phyloP scores from a whole-genome alignment of 179 eudicot species.

The Monotropa hypopitys region DNA sequence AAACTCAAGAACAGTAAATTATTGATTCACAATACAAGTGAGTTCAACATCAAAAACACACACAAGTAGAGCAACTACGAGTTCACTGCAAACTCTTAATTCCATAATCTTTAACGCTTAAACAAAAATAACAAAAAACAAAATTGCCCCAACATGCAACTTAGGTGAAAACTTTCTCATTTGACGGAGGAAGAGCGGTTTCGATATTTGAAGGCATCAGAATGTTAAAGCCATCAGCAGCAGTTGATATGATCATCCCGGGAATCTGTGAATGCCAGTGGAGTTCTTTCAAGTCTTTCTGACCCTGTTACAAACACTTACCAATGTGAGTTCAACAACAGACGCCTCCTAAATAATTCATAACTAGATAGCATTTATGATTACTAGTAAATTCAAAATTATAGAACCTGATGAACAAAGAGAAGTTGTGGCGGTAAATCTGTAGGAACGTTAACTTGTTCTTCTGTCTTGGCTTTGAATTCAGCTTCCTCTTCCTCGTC shows the following conservation, averaged over 20 bases:
- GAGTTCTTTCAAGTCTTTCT: conserved; percentile 86
- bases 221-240: conserved; percentile 83
- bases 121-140: background rate
- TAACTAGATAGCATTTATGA: background rate
- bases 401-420: conserved; percentile 75
- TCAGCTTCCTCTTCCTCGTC: conserved; percentile 97
- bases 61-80: background rate
- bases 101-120: background rate
- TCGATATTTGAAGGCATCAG: conserved; percentile 86
- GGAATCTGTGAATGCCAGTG: conserved; percentile 97
- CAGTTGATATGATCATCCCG: conserved; percentile 83
- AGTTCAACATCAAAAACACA: background rate
- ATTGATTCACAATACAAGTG: background rate
- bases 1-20: background rate
- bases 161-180: background rate
- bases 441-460: conserved; percentile 63
- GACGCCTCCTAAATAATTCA: background rate
- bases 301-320: conserved; percentile 50
- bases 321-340: background rate
- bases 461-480: conserved; percentile 59
- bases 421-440: conserved; percentile 93
- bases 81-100: background rate
- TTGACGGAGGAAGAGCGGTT: conserved; percentile 45
- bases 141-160: background rate
- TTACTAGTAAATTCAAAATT: background rate